Percentiles rank a stretch among this genome's conserved stretches.
phyloP scores from a whole-genome alignment of 2,329 filamentous ascomycete genomes.

The Cyanodermella asteris region DNA sequence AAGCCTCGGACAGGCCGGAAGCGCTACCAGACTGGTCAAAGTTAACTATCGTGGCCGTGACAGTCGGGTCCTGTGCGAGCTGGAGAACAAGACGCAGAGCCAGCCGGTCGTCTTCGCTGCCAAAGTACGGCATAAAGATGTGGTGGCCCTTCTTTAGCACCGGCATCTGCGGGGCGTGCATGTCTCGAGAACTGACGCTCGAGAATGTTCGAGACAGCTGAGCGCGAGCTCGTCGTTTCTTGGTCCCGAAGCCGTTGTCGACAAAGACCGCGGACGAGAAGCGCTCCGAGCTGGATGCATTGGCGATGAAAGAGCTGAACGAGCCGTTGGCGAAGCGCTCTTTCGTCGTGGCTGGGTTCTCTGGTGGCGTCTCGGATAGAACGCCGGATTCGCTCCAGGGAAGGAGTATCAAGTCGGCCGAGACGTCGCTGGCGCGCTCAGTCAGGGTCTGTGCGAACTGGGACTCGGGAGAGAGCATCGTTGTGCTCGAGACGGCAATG shows the following conservation, averaged over 20 bases:
- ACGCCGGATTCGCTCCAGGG: slow-evolving; percentile 77
- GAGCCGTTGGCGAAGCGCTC: slow-evolving; percentile 37
- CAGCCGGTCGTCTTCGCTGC: slow-evolving; percentile 58
- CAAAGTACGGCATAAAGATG: slow-evolving; percentile 72
- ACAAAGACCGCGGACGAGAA: slow-evolving; percentile 61
- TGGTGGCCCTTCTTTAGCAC: slow-evolving; percentile 52
- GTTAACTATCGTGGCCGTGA: slow-evolving; percentile 53
- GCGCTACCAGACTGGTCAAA: background rate
- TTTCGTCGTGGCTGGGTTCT: slow-evolving; percentile 19
- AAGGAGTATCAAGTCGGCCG: slow-evolving; percentile 54
- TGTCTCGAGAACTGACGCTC: slow-evolving; percentile 5
- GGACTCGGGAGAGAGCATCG: slow-evolving; percentile 55
- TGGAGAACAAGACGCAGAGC: slow-evolving; percentile 68
- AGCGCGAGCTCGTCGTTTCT: slow-evolving; percentile 10
- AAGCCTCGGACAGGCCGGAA: background rate
- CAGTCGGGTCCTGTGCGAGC: slow-evolving; percentile 53
- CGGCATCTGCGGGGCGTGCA: slow-evolving; percentile 23
- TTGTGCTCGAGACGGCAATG: slow-evolving; percentile 58
- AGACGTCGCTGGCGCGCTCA: slow-evolving; percentile 45
- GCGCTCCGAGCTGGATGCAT: slow-evolving; percentile 38
- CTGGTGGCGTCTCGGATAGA: slow-evolving; percentile 48
- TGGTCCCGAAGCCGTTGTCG: slow-evolving; percentile 41
- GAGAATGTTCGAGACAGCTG: too few relatives aligned
- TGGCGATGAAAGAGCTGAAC: slow-evolving; percentile 54
- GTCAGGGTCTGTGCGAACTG: slow-evolving; percentile 61